Base-by-base conservation (phyloP, 2,329 filamentous ascomycete species). In the Chrysosphaeria jannelii region DNA sequence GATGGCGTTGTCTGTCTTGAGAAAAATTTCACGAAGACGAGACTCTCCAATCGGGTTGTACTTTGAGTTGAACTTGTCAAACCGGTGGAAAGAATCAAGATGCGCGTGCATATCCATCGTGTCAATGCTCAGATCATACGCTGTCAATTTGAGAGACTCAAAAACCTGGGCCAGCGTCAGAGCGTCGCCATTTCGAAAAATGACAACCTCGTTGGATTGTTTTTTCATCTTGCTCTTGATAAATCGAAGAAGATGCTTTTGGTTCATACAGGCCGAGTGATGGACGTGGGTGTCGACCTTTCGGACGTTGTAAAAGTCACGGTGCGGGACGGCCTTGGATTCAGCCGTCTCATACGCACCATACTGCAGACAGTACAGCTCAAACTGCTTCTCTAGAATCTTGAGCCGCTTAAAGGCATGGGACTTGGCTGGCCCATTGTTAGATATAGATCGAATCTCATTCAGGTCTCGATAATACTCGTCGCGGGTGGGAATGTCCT, bases 201-300 rank as follows among this genome's bases (percentile, higher is more conserved):
- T 57, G 5, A 97, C 85, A 15, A 85, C 64, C 47, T 97, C 85
- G 36, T 93, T 74, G 0, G 79, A 78, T 10, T 62, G 85, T 45
- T 90, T 97, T 57, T 91, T 93, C 78, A 97, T 91, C 48, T 97
- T 97, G 46, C 78, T 90, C 47, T 97, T 97, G 51, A 97, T 97
- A 46, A 97, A 97, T 25, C 85, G 75, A 29, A 97, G 51, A 27
- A 97, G 49, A 55, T 97, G 85, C 47, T 97, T 97, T 44, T 97
- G 85, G 40, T 97, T 97, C 85, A 97, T 97, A 42, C 85, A 97
- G 13, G 85, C 85, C 10, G 85, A 97, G 44, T 97, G 85, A 41
- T 97, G 85, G 35, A 97, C 85, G 54, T 97, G 85, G 6, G 85
- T 97, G 40, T 97, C 85, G 24, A 97, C 85, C 44, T 97, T 97